Conservation (phyloP, 2,329 filamentous ascomycete species). For the Pseudogymnoascus sp. region DNA sequence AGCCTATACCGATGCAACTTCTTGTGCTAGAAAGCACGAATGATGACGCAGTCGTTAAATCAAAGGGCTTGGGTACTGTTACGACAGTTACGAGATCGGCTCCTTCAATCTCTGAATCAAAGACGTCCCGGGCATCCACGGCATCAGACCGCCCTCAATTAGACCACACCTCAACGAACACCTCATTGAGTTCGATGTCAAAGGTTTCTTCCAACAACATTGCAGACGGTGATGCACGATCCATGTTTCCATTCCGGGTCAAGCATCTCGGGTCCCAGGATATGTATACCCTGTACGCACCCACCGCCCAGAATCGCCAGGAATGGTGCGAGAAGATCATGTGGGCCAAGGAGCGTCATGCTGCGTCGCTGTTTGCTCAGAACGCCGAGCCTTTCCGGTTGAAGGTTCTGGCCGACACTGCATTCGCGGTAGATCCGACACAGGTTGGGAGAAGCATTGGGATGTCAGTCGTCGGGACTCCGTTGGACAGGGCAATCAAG, state of each 20-base stretch:
- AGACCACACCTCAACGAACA: slow-evolving; percentile 60
- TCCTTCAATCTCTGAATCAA: slow-evolving; percentile 51
- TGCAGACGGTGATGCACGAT: slow-evolving; percentile 36
- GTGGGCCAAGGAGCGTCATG: slow-evolving; percentile 89
- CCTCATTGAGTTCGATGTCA: slow-evolving; percentile 51
- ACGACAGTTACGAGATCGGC: slow-evolving; percentile 53
- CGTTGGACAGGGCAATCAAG: slow-evolving; percentile 80
- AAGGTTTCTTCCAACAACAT: slow-evolving; percentile 38
- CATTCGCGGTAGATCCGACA: slow-evolving; percentile 71
- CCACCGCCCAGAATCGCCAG: slow-evolving; percentile 63
- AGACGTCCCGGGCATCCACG: slow-evolving; percentile 34
- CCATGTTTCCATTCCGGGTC: slow-evolving; percentile 85
- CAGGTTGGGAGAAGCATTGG: slow-evolving; percentile 52
- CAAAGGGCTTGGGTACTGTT: slow-evolving; percentile 50
- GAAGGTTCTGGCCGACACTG: slow-evolving; percentile 83
- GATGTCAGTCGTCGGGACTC: slow-evolving; percentile 82
- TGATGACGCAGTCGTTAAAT: slow-evolving; percentile 83
- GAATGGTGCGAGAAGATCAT: slow-evolving; percentile 94
- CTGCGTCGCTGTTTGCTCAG: slow-evolving; percentile 78
- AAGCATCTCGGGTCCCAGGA: slow-evolving; percentile 88
- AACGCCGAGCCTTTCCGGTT: slow-evolving; percentile 94
- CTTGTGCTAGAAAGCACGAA: slow-evolving; percentile 86
- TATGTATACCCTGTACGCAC: slow-evolving; percentile 83
- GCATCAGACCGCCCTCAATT: slow-evolving; percentile 45
- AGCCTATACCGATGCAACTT: slow-evolving; percentile 95